Evolutionary conservation across 371 early-diverging fungal genomes (phyloP), one percentile per base, ranked within the genome.

Genomic region (Coemansia sp.): DNA sequence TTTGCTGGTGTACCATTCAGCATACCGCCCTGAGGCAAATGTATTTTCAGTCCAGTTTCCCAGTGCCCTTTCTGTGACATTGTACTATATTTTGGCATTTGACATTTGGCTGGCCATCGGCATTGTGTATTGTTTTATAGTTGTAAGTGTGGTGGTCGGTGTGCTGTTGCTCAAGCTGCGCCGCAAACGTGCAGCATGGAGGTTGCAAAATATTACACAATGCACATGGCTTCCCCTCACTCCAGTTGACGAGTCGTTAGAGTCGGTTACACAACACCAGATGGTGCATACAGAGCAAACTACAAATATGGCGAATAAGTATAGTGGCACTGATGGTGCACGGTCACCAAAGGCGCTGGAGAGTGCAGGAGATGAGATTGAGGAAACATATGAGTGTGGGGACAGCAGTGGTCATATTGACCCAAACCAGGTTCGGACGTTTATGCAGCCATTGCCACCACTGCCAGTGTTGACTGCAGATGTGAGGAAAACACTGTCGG

Each of bases 1-100:
- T 2, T 45, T 76, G 29, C 61, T 76, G 6, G 68, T 76, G 22
- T 76, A 76, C 59, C 77, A 72, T 51, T 72, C 72, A 14, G 72
- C 64, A n/a, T 76, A 76, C 26, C 66, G 52, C 54, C 64, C 68
- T 5, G 50, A 57, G 29, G 58, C 73, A 18, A 76, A 72, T 21
- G 68, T 67, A 4, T 76, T 76, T 29, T 72, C 72, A 4, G 77
- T 76, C 10, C 77, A 76, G 66, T 76, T 76, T 29, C 73, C 73
- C 14, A 76, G 72, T 42, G 74, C 62, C 4, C 69, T 72, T 4
- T 72, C 77, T 2, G 77, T 73, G 26, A 72, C 72, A 0, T 47
- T 76, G 27, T 76, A 76, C 48, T 76, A 76, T 51, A 72, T 76
- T 14, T 51, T 76, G 59, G 77, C 77, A 5, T 76, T 76, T 59